Evolutionary conservation across 2,329 filamentous ascomycete genomes (phyloP), one percentile per base, ranked within the genome.

Genomic region (Aureobasidium zeae): DNA sequence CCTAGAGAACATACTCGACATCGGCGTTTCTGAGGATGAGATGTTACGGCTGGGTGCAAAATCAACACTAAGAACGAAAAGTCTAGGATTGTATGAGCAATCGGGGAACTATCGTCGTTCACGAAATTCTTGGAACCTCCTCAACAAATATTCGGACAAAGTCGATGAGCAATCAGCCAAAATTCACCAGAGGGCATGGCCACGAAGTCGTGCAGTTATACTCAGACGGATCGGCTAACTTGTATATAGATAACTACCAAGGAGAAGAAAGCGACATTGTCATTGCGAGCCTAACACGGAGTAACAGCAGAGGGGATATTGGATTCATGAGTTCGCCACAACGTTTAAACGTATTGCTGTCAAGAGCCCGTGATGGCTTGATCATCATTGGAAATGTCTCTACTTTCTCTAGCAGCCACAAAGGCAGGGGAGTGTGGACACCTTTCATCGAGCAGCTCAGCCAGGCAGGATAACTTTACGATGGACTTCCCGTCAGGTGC

Each of bases 221-320:
- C n/a, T n/a, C n/a, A n/a, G n/a, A n/a, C n/a, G n/a, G n/a, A n/a
- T n/a, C n/a, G n/a, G n/a, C 22, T 25, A 25, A 25, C 22, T 6
- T 25, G 7, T 7, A 7, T 11, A 13, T 44, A 21, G 56, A 60
- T 50, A 87, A 86, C 49, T 87, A 85, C 44, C 81, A 88, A 52
- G 83, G 83, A 0, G 82, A 88, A 54, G 82, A 88, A 53, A 78
- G 77, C 2, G 79, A 83, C 41, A 64, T 88, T 7, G 67, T 87
- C 0, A 65, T 88, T 2, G 65, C 87, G 0, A 83, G 79, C 0
- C 64, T 88, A 0, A 81, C 86, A 0, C 72, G 83, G 29, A 84
- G 81, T 60, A 88, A 87, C 50, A 48, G 57, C 0, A 53, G 71
- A 7, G 63, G 61, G 5, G 73, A 70, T 5, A 71, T 72, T 15